phyloP scores from a whole-genome alignment of 768 basidiomycete genomes.

The Termitomyces sp. region DNA sequence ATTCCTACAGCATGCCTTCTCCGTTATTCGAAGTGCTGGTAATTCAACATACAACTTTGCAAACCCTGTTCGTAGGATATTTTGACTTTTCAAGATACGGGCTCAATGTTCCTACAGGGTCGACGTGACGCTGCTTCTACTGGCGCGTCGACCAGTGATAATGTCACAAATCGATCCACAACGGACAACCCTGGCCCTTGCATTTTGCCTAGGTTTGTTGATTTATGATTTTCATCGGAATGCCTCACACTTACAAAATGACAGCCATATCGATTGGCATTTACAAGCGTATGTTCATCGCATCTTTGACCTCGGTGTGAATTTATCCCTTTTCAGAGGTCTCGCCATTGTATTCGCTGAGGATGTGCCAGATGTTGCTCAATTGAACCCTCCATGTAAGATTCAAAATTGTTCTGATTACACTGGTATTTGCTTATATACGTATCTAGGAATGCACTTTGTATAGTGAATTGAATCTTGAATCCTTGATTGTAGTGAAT shows the following conservation, averaged over 20 bases:
- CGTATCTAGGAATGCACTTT: conserved; percentile 28
- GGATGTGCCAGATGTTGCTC: conserved; percentile 15
- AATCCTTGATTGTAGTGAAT: no score
- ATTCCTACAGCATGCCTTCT: conserved; percentile 28
- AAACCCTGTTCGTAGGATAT: not conserved
- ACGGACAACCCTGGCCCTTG: conserved; percentile 52
- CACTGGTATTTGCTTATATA: not conserved
- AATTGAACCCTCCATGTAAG: conserved; percentile 1
- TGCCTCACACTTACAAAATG: not conserved
- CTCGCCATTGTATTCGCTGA: no score
- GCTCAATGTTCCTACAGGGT: not conserved
- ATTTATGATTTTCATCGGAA: not conserved
- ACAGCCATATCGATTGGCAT: conserved; percentile 54
- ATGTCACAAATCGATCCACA: conserved; percentile 45
- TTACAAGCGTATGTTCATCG: conserved; percentile 25
- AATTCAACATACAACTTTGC: conserved; percentile 25
- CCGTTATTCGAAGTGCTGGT: conserved; percentile 33
- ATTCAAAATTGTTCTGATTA: not conserved
- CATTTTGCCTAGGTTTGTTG: conserved; percentile 42
- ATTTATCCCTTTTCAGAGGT: conserved; percentile 18
- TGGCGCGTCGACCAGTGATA: conserved; percentile 25
- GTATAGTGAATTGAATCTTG: no score
- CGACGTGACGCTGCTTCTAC: conserved; percentile 30
- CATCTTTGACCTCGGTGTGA: not conserved
- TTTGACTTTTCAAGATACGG: no score